These are phyloP conservation scores for Plasmodium reichenowi DNA, from an alignment of 169 alveolate genomes.

Conservation along the genomic window DNA sequence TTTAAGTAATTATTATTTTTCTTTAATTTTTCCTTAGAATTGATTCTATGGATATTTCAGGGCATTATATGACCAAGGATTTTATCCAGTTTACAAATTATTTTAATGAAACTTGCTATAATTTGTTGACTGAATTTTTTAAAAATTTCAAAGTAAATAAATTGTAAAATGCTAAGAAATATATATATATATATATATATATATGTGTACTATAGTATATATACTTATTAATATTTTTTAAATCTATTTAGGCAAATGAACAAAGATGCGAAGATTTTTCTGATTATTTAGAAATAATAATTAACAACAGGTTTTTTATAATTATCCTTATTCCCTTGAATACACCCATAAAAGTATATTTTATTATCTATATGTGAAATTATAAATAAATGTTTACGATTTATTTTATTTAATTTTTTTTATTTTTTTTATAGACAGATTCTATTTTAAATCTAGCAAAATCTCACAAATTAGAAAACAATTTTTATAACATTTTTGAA, in stretches of 20 bases:
- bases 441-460: slow-evolving; percentile 37
- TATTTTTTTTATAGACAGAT: slow-evolving; percentile 26
- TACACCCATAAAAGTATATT: slow-evolving; percentile 58
- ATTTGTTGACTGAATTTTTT: slow-evolving; percentile 33
- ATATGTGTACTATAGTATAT: neutral
- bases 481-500: slow-evolving; percentile 48
- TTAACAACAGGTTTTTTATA: slow-evolving; percentile 36
- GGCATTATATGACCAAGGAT: slow-evolving; percentile 27
- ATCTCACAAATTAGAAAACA: slow-evolving; percentile 20
- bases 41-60: slow-evolving; percentile 20
- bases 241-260: neutral
- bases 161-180: neutral
- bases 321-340: slow-evolving; percentile 58
- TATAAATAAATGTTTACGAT: neutral
- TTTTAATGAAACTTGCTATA: slow-evolving; percentile 37
- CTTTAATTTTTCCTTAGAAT: slow-evolving; percentile 25
- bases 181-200: slow-evolving; percentile 2
- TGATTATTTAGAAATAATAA: slow-evolving; percentile 23
- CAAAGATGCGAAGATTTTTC: neutral
- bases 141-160: slow-evolving; percentile 17
- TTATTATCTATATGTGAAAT: slow-evolving; percentile 6
- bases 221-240: neutral
- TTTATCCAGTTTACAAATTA: slow-evolving; percentile 20
- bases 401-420: neutral
- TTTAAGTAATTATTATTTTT: neutral